These are phyloP conservation scores for Harringtonia aguacate DNA, from an alignment of 2,329 filamentous ascomycete species.

Conservation along the genomic window DNA sequence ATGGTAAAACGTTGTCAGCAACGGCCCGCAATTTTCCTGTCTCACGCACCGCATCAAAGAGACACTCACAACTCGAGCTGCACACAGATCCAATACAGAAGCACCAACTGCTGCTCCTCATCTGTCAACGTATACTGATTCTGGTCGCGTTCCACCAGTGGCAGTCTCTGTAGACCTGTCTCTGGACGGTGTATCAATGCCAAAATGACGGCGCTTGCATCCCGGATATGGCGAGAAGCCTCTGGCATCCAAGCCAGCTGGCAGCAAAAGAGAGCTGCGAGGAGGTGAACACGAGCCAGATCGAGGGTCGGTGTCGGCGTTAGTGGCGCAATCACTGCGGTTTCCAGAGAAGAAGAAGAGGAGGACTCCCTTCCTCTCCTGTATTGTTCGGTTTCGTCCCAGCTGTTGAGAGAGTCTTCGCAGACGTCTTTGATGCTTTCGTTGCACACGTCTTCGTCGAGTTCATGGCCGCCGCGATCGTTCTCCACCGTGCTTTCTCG, in stretches of 20 bases:
- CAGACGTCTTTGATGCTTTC: too few relatives aligned
- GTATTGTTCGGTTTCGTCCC: too few relatives aligned
- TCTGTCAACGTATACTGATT: neutral
- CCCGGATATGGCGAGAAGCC: constrained; percentile 5
- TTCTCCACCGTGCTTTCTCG: too few relatives aligned
- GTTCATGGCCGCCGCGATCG: too few relatives aligned
- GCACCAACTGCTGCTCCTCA: constrained; percentile 7
- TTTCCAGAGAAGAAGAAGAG: neutral
- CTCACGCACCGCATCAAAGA: too few relatives aligned
- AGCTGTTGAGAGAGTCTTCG: too few relatives aligned
- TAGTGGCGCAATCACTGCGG: neutral
- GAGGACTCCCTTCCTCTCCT: neutral
- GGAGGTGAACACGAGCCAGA: constrained; percentile 9
- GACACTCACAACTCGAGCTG: constrained; percentile 10
- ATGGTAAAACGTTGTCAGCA: neutral
- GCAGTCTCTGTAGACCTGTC: neutral
- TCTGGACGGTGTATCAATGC: constrained; percentile 2
- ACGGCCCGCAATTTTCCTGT: too few relatives aligned
- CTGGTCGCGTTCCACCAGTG: constrained; percentile 5
- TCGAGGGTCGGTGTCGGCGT: constrained; percentile 2
- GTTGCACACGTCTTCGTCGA: too few relatives aligned
- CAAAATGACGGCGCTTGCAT: constrained; percentile 4
- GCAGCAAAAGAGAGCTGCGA: constrained; percentile 10
- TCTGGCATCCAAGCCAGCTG: constrained; percentile 8
- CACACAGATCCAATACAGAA: constrained; percentile 11